Evolutionary conservation across 371 early-diverging fungal genomes (phyloP).

Genomic region (Encephalitozoon hellem): DNA sequence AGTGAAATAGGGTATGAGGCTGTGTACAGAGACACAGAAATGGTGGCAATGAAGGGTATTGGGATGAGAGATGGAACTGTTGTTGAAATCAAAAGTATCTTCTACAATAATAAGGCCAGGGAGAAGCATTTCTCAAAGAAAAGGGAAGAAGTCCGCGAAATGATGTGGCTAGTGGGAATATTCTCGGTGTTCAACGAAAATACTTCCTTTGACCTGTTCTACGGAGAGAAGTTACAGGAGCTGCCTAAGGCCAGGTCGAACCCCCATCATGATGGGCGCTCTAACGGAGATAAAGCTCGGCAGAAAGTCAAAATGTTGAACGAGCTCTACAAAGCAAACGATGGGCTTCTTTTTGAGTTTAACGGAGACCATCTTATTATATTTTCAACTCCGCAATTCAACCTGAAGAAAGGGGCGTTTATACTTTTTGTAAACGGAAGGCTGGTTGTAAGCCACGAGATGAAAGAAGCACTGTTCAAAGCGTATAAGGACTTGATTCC

Average conservation of each 20-base stretch:
- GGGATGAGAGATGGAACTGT: conserved; percentile 46
- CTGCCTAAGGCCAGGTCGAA: not conserved
- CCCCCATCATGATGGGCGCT: not conserved
- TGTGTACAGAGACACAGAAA: conserved; percentile 24
- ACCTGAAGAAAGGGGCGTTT: conserved; percentile 68
- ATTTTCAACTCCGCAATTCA: conserved; percentile 42
- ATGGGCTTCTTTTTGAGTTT: not conserved
- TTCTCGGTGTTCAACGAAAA: conserved; percentile 38
- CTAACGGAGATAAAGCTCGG: not conserved
- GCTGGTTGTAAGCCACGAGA: conserved; percentile 68
- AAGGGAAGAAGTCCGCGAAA: conserved; percentile 40
- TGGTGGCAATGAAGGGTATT: conserved; percentile 26
- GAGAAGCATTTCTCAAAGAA: conserved; percentile 49
- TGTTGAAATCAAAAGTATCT: conserved; percentile 52
- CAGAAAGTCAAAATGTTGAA: not conserved
- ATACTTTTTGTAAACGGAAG: conserved; percentile 81
- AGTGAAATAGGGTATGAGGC: conserved; percentile 18
- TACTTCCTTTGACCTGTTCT: conserved; percentile 31
- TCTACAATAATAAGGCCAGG: conserved; percentile 51
- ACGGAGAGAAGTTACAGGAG: not conserved
- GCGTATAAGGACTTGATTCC: conserved; percentile 72
- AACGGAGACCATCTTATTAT: not conserved
- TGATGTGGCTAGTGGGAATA: conserved; percentile 35
- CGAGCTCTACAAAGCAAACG: conserved; percentile 12
- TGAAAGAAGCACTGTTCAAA: conserved; percentile 70